phyloP scores from a whole-genome alignment of 208 protist species.

The Crithidia mellificae region DNA sequence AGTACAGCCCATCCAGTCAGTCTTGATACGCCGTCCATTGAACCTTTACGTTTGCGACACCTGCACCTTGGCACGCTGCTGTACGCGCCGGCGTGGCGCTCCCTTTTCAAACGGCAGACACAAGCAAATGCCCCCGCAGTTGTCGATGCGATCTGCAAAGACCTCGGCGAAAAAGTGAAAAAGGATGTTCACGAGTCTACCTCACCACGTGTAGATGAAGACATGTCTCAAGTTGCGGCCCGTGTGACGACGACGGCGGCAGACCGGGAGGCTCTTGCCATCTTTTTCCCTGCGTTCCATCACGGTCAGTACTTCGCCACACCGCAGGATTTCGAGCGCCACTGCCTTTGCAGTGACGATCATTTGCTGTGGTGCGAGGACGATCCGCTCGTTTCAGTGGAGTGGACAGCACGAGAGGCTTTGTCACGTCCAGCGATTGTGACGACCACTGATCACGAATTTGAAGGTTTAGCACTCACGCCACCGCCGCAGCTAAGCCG shows the following conservation, averaged over 20 bases:
- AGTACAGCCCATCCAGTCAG: too few species aligned
- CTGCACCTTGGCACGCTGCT: slow-evolving; percentile 6
- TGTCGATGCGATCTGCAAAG: too few species aligned
- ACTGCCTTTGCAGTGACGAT: slow-evolving; percentile 53
- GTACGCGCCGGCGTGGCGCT: slow-evolving; percentile 10
- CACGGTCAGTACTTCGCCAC: slow-evolving; percentile 50
- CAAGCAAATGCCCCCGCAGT: neutral
- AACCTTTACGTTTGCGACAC: too few species aligned
- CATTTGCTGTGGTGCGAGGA: slow-evolving; percentile 70
- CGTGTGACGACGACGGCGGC: neutral
- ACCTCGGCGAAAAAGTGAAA: neutral
- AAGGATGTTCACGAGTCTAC: neutral
- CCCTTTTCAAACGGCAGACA: slow-evolving; percentile 9
- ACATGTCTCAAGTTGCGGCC: too few species aligned
- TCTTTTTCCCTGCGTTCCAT: slow-evolving; percentile 72
- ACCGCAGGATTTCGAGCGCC: slow-evolving; percentile 45
- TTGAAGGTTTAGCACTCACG: neutral
- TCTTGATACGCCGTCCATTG: too few species aligned
- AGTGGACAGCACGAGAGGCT: neutral
- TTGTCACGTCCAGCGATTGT: neutral
- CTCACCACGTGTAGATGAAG: neutral
- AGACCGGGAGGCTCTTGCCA: slow-evolving; percentile 59
- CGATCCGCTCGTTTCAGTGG: slow-evolving; percentile 50
- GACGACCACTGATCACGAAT: neutral
- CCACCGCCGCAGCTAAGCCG: neutral